Base-by-base conservation (phyloP, 1,139 yeast genomes). In the Magnusiomyces suaveolens region DNA sequence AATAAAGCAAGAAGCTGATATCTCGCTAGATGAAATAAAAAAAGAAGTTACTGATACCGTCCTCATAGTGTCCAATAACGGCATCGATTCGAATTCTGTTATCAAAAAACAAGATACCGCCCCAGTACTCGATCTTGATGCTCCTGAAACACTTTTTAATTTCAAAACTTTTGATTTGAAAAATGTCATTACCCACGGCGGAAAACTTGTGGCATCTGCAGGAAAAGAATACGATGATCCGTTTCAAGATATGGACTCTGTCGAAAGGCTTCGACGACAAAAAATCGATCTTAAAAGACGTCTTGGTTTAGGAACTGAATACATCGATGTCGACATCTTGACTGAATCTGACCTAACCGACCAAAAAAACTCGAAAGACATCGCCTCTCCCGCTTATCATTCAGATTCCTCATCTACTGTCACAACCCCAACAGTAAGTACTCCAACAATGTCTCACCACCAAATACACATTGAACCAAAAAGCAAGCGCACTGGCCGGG, bases 141-240 rank as follows among this genome's bases (percentile, higher is more conserved):
- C 6, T 50, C 44, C 51, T 1, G 74, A 77, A 46, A 73, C 75
- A 39, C 72, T 84, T 44, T 77, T 85, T 1, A 70, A 77, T 2
- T 82, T 90, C 58, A 76, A 76, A 3, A 75, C 78, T 14, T 83
- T 94, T 78, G 80, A 81, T 62, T 70, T 90, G 46, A 71, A 72
- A 36, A 83, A 80, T 54, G 77, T 90, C 23, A 71, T 92, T 41
- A 79, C 80, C 57, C 76, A 84, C 50, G 95, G 92, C 4, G 79
- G 79, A 56, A 81, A 83, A 54, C 73, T 90, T 36, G 73, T 92
- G 43, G 95, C 89, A 2, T 82, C 85, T 38, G 83, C 87, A 6
- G 79, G 80, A 32, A 71, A 73, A 44, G 82, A 75, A 58, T 75
- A 72, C 54, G 75, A 72, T 57, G 41, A 67, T 53, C 64, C 71